Evolutionary conservation across 78 protist species (phyloP).

Genomic region (Emiliania huxleyi): DNA sequence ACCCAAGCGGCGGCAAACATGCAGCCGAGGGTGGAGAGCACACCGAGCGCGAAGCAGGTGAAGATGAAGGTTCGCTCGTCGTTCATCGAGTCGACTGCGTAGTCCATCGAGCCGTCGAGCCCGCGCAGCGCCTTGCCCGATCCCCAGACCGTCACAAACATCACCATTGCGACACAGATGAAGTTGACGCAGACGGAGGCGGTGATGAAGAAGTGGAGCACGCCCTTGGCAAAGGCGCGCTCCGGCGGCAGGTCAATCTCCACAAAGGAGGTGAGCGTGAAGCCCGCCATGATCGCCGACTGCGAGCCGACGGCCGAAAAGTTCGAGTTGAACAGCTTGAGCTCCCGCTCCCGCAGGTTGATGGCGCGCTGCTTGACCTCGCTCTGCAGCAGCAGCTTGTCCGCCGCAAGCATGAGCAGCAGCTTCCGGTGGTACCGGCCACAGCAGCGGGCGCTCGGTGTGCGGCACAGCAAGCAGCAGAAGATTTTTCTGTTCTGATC

Average conservation of each 20-base stretch:
- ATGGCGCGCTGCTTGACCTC: background rate
- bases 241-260: background rate
- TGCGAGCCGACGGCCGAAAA: constrained; percentile 15
- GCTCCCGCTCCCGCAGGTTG: background rate
- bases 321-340: background rate
- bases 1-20: background rate
- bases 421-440: too few species aligned
- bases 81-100: background rate
- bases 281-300: constrained; percentile 25
- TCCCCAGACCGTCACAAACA: background rate
- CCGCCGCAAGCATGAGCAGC: background rate
- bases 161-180: background rate
- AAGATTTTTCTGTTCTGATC: too few species aligned
- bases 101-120: constrained; percentile 1
- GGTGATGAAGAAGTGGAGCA: constrained; percentile 17
- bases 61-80: background rate
- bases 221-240: background rate
- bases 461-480: too few species aligned
- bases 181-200: constrained; percentile 15
- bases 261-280: background rate
- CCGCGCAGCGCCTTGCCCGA: background rate
- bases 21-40: constrained; percentile 23
- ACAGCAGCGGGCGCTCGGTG: too few species aligned
- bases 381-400: constrained; percentile 4
- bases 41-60: background rate